Conservation (phyloP, 305 asterid species). For the Solanum hybrid region DNA sequence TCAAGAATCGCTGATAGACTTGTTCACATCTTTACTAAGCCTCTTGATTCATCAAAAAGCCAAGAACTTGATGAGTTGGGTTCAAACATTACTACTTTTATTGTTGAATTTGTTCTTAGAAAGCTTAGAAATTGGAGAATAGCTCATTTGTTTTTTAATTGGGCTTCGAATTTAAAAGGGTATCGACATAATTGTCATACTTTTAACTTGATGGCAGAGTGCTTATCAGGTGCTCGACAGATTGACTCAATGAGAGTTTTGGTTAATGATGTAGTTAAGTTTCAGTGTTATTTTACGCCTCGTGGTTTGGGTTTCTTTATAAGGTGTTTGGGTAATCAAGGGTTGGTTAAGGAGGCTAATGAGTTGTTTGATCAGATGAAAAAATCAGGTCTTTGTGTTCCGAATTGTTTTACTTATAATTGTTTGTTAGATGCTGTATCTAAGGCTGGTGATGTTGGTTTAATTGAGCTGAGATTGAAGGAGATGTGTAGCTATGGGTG, state of each 20-base stretch:
- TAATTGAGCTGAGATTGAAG: constrained; percentile 53
- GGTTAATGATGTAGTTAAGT: constrained; percentile 27
- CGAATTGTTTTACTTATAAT: constrained; percentile 49
- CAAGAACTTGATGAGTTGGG: constrained; percentile 49
- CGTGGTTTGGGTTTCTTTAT: constrained; percentile 76
- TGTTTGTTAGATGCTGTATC: constrained; percentile 73
- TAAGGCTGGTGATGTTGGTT: constrained; percentile 32
- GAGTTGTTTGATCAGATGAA: constrained; percentile 59
- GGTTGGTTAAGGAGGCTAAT: constrained; percentile 64
- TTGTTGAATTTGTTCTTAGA: constrained; percentile 62
- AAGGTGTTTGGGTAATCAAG: constrained; percentile 65
- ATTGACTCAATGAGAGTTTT: constrained; percentile 52
- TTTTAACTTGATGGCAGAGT: constrained; percentile 62
- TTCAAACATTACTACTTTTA: constrained; percentile 41
- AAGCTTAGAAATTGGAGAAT: constrained; percentile 52
- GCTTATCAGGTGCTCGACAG: constrained; percentile 83
- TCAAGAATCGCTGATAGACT: constrained; percentile 20
- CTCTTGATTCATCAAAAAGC: constrained; percentile 30
- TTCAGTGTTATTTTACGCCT: constrained; percentile 49
- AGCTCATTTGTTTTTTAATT: constrained; percentile 55
- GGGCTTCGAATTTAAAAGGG: constrained; percentile 64
- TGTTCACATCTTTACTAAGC: constrained; percentile 43
- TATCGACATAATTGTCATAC: constrained; percentile 57
- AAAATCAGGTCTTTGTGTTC: constrained; percentile 38
- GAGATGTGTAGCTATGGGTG: constrained; percentile 54